Evolutionary conservation across 805 yeast species (phyloP), one percentile per base, ranked within the genome.

Genomic region (Tetrapisispora phaffii): DNA sequence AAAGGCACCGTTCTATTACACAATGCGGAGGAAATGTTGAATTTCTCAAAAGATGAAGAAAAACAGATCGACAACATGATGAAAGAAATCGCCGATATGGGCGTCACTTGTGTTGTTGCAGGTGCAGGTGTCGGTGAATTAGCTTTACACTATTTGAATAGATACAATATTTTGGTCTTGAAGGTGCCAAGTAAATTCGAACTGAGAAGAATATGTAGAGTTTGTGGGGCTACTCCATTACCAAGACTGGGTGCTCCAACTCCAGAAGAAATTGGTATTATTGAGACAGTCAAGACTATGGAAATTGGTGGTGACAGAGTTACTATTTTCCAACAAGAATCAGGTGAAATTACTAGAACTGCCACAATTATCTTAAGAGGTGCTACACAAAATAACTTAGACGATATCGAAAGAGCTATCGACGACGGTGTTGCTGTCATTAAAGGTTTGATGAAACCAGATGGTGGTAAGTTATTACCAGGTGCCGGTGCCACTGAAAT

Each of bases 301-400:
- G 98, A 93, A 71, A 87, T 93, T 62, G 98, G 98, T 52, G 96
- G 97, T 44, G 97, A 93, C 68, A 79, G 96, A 65, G 97, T 93
- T 33, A 90, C 97, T 9, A 76, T 93, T 26, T 89, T 93, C 73
- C 77, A 86, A 62, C 98, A 93, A 68, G 78, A 74, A 50, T 65
- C 69, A 29, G 66, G 66, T 26, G 78, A 72, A 51, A 59, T 63
- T 38, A 82, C 96, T 23, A 75, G 85, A 56, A 93, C 98, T 4
- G 80, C 97, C 15, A 93, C 98, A 8, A 88, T 93, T 57, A 82
- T 93, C 40, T 72, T 93, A 44, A 79, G 98, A 66, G 98, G 98
- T 45, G 98, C 98, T 36, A 93, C 98, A 7, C 90, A 87, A 66
- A 89, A 86, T 68, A 79, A 76, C 62, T 71, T 93, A 62, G 98